A percentile compares a stretch with the other conserved stretches of the same genome.
phyloP scores from a whole-genome alignment of 345 rosid species.

The Limnanthes douglasii region DNA sequence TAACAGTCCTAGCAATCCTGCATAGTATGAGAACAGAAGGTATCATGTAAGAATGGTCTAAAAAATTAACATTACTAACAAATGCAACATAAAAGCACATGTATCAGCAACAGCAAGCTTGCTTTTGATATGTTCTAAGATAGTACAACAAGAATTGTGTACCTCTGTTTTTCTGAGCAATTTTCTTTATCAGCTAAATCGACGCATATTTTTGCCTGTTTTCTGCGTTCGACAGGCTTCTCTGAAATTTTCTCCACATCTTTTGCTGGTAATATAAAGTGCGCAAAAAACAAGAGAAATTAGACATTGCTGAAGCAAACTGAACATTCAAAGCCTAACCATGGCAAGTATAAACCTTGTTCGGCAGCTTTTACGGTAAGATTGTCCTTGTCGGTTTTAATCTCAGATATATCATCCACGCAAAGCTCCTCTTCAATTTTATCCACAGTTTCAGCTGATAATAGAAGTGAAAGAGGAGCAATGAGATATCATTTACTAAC shows the following conservation, averaged over 20 bases:
- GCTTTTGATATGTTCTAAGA: too few relatives aligned
- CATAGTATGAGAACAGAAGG: constrained; percentile 9
- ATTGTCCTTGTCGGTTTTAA: constrained; percentile 14
- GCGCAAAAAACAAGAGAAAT: constrained; percentile 4
- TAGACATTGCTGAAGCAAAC: constrained; percentile 1
- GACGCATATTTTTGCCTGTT: constrained; percentile 20
- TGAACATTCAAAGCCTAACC: constrained; percentile 12
- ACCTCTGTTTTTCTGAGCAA: constrained; percentile 88
- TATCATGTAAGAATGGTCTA: not conserved
- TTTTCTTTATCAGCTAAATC: constrained; percentile 52
- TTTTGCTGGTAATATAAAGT: constrained; percentile 9
- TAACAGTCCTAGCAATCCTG: constrained; percentile 88
- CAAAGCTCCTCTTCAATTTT: too few relatives aligned
- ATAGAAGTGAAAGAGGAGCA: too few relatives aligned
- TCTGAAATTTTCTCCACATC: constrained; percentile 14
- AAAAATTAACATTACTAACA: not conserved
- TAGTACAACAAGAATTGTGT: constrained; percentile 13
- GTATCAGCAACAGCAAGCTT: not conserved
- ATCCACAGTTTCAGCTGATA: too few relatives aligned
- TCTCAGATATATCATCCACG: constrained; percentile 20
- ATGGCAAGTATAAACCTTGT: constrained; percentile 12
- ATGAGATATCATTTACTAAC: too few relatives aligned
- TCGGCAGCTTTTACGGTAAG: constrained; percentile 16
- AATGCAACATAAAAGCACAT: not conserved
- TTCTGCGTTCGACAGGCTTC: constrained; percentile 35